These are phyloP conservation scores for Kalmusia sp. DNA, from an alignment of 2,329 filamentous ascomycete species.

Conservation along the genomic window DNA sequence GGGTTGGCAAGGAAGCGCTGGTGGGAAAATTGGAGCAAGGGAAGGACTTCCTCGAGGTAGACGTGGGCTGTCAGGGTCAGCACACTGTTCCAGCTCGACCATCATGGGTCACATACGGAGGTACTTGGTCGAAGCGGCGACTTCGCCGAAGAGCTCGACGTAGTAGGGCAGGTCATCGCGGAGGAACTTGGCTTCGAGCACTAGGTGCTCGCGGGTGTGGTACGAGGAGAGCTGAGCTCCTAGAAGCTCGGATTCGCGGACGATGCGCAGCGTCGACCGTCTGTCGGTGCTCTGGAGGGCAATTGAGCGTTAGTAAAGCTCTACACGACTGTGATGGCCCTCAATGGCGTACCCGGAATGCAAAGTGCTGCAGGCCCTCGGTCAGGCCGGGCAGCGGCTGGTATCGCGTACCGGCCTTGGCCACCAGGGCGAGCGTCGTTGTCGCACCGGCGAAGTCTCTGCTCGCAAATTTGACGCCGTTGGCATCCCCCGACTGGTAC, in stretches of 20 bases:
- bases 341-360: conserved; percentile 80
- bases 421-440: conserved; percentile 87
- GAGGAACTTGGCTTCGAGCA: conserved; percentile 94
- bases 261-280: conserved; percentile 90
- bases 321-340: conserved; percentile 3
- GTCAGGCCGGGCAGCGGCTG: conserved; percentile 89
- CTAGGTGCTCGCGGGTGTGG: conserved; percentile 91
- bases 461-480: conserved; percentile 90
- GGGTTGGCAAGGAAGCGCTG: conserved; percentile 69
- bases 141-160: conserved; percentile 91
- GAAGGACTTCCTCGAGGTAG: conserved; percentile 85
- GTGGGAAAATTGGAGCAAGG: conserved; percentile 79
- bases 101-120: conserved; percentile 57
- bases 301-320: conserved; percentile 39
- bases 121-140: conserved; percentile 87
- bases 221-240: conserved; percentile 87
- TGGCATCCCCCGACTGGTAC: conserved; percentile 86
- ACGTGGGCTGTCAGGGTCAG: conserved; percentile 72
- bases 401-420: conserved; percentile 94
- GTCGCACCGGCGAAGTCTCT: conserved; percentile 88
- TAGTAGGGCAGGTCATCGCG: conserved; percentile 97
- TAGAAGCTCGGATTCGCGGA: conserved; percentile 92
- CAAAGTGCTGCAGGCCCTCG: conserved; percentile 90
- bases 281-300: conserved; percentile 77
- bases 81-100: conserved; percentile 10